phyloP scores from a whole-genome alignment of 305 asterid species.

The Solanum hybrid region DNA sequence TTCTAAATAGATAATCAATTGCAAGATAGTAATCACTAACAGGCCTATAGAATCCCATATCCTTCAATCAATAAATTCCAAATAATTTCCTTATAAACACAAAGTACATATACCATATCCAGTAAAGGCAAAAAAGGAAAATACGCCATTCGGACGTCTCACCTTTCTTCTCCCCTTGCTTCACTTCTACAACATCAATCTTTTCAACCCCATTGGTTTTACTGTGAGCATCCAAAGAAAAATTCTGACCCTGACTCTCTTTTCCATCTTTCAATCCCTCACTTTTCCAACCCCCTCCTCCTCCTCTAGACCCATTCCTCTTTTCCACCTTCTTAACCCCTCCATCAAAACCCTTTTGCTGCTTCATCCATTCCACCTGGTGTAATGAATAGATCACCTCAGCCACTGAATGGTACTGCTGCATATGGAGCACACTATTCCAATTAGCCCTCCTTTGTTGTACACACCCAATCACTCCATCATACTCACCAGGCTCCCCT shows the following conservation, averaged over 20 bases:
- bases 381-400: conserved; percentile 67
- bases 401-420: conserved; percentile 75
- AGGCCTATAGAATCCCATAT: neutral
- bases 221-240: neutral
- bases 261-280: conserved; percentile 10
- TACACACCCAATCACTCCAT: conserved; percentile 53
- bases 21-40: neutral
- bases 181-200: conserved; percentile 24
- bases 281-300: conserved; percentile 23
- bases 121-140: neutral
- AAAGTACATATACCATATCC: neutral
- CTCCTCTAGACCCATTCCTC: conserved; percentile 37
- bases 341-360: conserved; percentile 43
- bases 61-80: neutral
- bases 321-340: conserved; percentile 27
- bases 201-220: conserved; percentile 18
- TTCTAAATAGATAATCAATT: neutral
- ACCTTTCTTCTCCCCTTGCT: conserved; percentile 45
- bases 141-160: neutral
- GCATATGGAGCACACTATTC: conserved; percentile 77
- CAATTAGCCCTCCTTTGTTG: conserved; percentile 81
- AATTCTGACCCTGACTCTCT: neutral
- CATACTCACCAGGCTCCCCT: conserved; percentile 80
- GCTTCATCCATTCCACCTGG: conserved; percentile 62
- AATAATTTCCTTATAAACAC: neutral